Base-by-base conservation (phyloP, 257 asterid species). In the Avicennia marina region DNA sequence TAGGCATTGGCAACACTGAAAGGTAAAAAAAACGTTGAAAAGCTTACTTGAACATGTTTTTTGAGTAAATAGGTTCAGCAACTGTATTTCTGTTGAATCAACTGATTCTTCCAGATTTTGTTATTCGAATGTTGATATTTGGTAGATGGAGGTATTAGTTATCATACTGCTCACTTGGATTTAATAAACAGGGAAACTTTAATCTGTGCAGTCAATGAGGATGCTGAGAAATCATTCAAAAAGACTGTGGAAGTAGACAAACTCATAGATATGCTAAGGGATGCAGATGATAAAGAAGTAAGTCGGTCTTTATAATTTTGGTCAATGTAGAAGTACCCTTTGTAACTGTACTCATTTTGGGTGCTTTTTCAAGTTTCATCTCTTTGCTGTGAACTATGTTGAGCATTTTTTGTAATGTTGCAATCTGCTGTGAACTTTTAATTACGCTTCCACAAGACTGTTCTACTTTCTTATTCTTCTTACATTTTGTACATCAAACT, bases 241-340 rank as follows among this genome's bases (percentile, higher is more conserved):
- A 82, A 84, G 79, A 83, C 95, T 4, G 84, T 88, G 67, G 98
- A 83, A 72, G 80, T 86, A 56, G 97, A 91, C 70, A 78, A 78
- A 73, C 82, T 91, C 41, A 91, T 91, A 50, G 98, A 85, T 78
- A 62, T 81, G 76, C 77, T 91, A 64, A 74, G 77, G 80, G 81
- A 84, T 61, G 94, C 98, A 63, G 63, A 82, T 74, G 95, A 88
- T 40, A 78, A 69, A 64, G 95, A 91, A 80, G 98, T 88, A 73
- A 67, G 87, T 66, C 45, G 71, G 55, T 52, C 55, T 27, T 44
- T 65, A 29, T 7, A 20, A 25, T 54, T 43, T 58, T 21, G 12
- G 26, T 52, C 22, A n/a, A 49, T 51, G 17, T 56, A 43, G 11
- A 19, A 53, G n/a, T 56, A 40, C 46, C 58, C 40, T 41, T 10